phyloP scores from a whole-genome alignment of 148 eudicot genomes.

The Camellia granthamiana region DNA sequence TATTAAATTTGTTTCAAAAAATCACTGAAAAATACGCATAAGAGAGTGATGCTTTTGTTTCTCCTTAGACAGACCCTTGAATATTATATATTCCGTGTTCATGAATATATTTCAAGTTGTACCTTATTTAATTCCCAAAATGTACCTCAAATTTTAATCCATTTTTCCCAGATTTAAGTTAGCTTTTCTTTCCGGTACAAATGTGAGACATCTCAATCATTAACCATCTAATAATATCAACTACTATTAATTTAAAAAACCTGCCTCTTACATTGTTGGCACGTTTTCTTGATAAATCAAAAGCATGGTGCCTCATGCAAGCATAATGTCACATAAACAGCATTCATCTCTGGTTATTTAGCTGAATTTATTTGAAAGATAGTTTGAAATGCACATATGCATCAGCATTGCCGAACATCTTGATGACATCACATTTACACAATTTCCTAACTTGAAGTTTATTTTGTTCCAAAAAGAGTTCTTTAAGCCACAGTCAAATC shows the following conservation, averaged over 20 bases:
- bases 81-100: background rate
- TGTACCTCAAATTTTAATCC: background rate
- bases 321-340: background rate
- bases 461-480: background rate
- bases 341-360: background rate
- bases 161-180: background rate
- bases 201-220: background rate
- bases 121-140: background rate
- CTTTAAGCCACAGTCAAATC: background rate
- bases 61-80: background rate
- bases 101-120: background rate
- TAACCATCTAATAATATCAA: background rate
- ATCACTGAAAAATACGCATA: background rate
- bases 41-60: background rate
- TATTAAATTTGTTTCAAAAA: no score
- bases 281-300: background rate
- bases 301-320: background rate
- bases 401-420: background rate
- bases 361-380: background rate
- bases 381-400: background rate
- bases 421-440: background rate
- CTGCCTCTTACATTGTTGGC: background rate
- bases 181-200: no score
- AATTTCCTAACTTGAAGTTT: background rate
- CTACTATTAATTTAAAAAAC: background rate